phyloP scores from a whole-genome alignment of 352 stramenopile genomes.

The Pythium apleroticum region DNA sequence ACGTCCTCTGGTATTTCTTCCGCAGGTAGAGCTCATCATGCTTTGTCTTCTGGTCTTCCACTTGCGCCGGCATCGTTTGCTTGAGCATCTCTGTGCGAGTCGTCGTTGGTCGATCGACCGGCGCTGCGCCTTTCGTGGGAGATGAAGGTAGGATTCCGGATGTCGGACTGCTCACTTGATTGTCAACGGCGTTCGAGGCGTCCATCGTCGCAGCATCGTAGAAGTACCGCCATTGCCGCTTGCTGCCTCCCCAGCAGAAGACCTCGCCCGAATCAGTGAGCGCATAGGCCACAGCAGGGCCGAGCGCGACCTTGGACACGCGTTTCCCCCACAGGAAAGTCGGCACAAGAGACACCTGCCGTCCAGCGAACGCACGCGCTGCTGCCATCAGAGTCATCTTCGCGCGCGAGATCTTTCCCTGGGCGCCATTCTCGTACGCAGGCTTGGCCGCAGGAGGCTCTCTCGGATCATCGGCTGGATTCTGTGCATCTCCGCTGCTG shows the following conservation, averaged over 20 bases:
- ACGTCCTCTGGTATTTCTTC: conserved; percentile 49
- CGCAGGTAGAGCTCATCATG: conserved; percentile 41
- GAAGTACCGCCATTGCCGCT: conserved; percentile 68
- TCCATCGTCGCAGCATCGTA: conserved; percentile 39
- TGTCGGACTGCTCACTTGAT: not conserved
- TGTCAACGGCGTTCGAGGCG: not conserved
- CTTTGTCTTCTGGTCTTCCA: conserved; percentile 30
- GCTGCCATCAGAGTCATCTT: conserved; percentile 42
- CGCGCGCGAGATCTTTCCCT: conserved; percentile 20
- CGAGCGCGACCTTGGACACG: conserved; percentile 51
- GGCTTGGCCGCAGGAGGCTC: not conserved
- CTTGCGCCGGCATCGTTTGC: conserved; percentile 48
- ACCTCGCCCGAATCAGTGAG: conserved; percentile 70
- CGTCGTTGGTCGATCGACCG: conserved; percentile 34
- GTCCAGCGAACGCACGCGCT: conserved; percentile 44
- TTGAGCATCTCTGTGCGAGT: conserved; percentile 67
- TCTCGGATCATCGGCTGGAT: not conserved
- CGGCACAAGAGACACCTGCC: conserved; percentile 62
- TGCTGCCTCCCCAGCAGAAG: conserved; percentile 79
- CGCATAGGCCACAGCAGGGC: conserved; percentile 51
- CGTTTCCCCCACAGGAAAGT: conserved; percentile 77
- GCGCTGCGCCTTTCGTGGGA: not conserved
- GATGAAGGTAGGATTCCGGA: not conserved
- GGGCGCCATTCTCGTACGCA: not conserved
- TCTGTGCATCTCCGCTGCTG: not conserved